Evolutionary conservation across 2,329 filamentous ascomycete species (phyloP).

Genomic region (Huntiella savannae): DNA sequence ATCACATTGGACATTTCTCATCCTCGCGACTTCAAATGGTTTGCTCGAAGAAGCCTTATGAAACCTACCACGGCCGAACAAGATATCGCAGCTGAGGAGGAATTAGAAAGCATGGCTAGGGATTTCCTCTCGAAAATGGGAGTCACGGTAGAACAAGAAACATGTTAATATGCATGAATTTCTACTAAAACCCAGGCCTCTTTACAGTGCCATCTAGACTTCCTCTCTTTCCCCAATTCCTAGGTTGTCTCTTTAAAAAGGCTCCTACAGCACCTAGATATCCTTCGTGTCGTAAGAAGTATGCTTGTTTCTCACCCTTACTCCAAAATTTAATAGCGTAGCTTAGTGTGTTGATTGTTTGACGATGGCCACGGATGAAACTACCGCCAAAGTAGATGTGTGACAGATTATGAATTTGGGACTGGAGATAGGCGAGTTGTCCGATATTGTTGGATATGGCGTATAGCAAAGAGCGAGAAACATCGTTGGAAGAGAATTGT

Average conservation of each 20-base stretch:
- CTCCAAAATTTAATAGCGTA: constrained; percentile 98
- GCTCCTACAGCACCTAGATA: constrained; percentile 89
- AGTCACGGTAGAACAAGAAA: constrained; percentile 9
- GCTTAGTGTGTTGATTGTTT: constrained; percentile 93
- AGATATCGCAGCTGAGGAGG: constrained; percentile 32
- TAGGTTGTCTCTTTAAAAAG: constrained; percentile 77
- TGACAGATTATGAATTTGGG: constrained; percentile 75
- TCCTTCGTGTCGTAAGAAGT: constrained; percentile 87
- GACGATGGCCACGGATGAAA: constrained; percentile 87
- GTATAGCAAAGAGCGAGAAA: constrained; percentile 79
- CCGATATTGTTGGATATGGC: constrained; percentile 97
- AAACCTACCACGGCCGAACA: constrained; percentile 14
- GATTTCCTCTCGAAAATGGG: constrained; percentile 34
- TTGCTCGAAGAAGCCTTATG: constrained; percentile 26
- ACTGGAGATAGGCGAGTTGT: constrained; percentile 93
- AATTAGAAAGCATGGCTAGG: constrained; percentile 43
- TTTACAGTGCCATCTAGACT: constrained; percentile 40
- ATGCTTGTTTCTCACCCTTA: constrained; percentile 81
- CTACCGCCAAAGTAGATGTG: constrained; percentile 96
- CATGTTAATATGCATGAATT: background rate
- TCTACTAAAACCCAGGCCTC: background rate
- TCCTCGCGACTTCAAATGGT: constrained; percentile 41
- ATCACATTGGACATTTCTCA: constrained; percentile 62
- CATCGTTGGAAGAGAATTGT: constrained; percentile 62
- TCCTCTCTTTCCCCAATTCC: constrained; percentile 73